These are phyloP conservation scores for Trichoderma brevicompactum DNA, from an alignment of 2,329 filamentous ascomycete genomes.

Conservation along the genomic window DNA sequence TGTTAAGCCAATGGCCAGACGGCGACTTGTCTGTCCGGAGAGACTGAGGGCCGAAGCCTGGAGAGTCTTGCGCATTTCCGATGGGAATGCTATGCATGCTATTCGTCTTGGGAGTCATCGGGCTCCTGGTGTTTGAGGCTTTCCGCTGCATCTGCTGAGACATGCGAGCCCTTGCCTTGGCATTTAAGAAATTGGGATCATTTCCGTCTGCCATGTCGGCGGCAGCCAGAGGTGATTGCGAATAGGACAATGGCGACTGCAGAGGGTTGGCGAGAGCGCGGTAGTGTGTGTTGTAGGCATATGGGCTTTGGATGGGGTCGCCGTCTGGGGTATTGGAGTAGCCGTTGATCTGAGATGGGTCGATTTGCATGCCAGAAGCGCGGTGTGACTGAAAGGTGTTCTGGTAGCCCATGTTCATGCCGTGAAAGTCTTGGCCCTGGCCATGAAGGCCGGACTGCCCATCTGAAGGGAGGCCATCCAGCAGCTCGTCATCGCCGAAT, in stretches of 20 bases:
- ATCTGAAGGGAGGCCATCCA: conserved; percentile 70
- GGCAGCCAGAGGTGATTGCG: conserved; percentile 47
- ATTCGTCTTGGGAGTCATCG: conserved; percentile 86
- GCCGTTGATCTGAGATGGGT: conserved; percentile 72
- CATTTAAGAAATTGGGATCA: conserved; percentile 64
- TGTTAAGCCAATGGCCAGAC: conserved; percentile 89
- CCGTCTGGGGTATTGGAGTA: conserved; percentile 93
- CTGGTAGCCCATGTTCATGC: conserved; percentile 64
- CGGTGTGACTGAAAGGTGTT: conserved; percentile 61
- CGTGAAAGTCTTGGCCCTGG: conserved; percentile 60
- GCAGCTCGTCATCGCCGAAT: conserved; percentile 86
- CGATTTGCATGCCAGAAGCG: conserved; percentile 61
- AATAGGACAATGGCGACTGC: conserved; percentile 48
- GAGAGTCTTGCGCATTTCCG: conserved; percentile 63
- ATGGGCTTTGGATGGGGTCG: conserved; percentile 89
- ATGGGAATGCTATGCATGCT: conserved; percentile 74
- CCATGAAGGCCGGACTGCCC: conserved; percentile 55
- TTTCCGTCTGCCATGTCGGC: conserved; percentile 55
- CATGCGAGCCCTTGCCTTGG: conserved; percentile 63
- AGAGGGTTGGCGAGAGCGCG: conserved; percentile 61
- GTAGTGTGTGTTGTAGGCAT: conserved; percentile 82
- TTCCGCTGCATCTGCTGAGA: conserved; percentile 71
- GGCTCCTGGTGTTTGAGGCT: conserved; percentile 73
- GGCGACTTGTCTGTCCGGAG: conserved; percentile 83
- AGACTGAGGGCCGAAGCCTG: conserved; percentile 75